Conservation (phyloP, 164 flowering plant genomes). For the Nymphaea colorata region DNA sequence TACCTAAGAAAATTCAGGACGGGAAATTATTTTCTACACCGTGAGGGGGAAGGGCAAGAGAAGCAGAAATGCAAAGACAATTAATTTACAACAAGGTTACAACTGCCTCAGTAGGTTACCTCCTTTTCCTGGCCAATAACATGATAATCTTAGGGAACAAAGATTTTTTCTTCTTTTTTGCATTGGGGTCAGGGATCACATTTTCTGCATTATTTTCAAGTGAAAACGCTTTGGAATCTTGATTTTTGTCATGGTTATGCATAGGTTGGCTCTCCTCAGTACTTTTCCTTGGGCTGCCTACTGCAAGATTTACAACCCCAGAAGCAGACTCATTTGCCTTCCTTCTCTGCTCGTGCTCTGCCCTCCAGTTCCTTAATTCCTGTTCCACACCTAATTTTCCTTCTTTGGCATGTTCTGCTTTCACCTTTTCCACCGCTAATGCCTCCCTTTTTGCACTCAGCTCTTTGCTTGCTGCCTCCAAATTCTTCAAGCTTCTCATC, state of each 20-base stretch:
- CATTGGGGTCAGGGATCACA: constrained; percentile 22
- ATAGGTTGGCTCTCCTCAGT: constrained; percentile 31
- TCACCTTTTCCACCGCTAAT: constrained; percentile 40
- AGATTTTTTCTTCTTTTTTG: constrained; percentile 62
- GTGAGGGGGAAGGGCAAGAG: neutral
- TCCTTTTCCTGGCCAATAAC: constrained; percentile 45
- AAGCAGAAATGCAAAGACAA: neutral
- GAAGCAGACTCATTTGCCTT: constrained; percentile 42
- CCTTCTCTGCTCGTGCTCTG: constrained; percentile 63
- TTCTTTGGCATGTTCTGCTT: constrained; percentile 70
- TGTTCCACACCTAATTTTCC: constrained; percentile 86
- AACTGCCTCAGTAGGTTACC: constrained; percentile 10
- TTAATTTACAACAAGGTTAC: neutral
- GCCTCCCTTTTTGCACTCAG: constrained; percentile 39
- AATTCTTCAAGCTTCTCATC: constrained; percentile 37
- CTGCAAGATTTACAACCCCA: constrained; percentile 12
- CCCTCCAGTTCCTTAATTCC: constrained; percentile 85
- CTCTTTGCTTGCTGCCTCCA: constrained; percentile 55
- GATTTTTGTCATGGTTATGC: constrained; percentile 9
- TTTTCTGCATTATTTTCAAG: constrained; percentile 16
- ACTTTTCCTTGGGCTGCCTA: constrained; percentile 30
- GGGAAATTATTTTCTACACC: neutral
- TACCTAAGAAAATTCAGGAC: no score
- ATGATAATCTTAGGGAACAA: constrained; percentile 60
- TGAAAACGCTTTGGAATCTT: constrained; percentile 15